These are phyloP conservation scores for Paraphoma sp. DNA, from an alignment of 2,329 filamentous ascomycete genomes.

Conservation along the genomic window DNA sequence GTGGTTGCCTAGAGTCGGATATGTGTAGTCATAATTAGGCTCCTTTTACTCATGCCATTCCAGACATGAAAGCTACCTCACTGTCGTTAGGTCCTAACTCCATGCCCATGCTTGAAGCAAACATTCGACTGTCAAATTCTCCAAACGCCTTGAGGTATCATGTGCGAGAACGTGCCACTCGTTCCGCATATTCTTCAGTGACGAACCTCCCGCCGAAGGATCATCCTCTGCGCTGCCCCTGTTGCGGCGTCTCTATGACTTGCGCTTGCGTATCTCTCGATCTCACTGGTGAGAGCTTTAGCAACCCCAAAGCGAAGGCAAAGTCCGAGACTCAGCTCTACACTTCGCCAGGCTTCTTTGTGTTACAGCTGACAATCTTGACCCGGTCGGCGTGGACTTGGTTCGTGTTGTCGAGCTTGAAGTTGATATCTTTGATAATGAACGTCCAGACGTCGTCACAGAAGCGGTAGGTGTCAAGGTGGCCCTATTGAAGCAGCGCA, in stretches of 20 bases:
- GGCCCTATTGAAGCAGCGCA: conserved; percentile 67
- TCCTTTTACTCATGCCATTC: too few species aligned
- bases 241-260: too few species aligned
- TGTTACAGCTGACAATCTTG: conserved; percentile 98
- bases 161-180: too few species aligned
- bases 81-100: conserved; percentile 10
- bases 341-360: conserved; percentile 74
- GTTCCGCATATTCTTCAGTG: too few species aligned
- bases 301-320: conserved; percentile 8
- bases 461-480: conserved; percentile 97
- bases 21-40: not conserved
- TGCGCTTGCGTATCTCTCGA: too few species aligned
- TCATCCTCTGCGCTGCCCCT: too few species aligned
- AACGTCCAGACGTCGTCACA: conserved; percentile 99
- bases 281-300: not conserved
- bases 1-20: not conserved
- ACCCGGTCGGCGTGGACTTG: conserved; percentile 86
- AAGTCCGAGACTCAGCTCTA: conserved; percentile 33
- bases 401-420: conserved; percentile 89
- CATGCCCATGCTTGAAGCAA: conserved; percentile 20
- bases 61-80: too few species aligned
- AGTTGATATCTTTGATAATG: conserved; percentile 97
- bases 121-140: conserved; percentile 18
- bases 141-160: conserved; percentile 19
- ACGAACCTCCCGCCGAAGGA: too few species aligned